A percentile compares a stretch with the other conserved stretches of the same genome.
Conservation (phyloP, 75 land plant species). For the Pinus taeda region DNA sequence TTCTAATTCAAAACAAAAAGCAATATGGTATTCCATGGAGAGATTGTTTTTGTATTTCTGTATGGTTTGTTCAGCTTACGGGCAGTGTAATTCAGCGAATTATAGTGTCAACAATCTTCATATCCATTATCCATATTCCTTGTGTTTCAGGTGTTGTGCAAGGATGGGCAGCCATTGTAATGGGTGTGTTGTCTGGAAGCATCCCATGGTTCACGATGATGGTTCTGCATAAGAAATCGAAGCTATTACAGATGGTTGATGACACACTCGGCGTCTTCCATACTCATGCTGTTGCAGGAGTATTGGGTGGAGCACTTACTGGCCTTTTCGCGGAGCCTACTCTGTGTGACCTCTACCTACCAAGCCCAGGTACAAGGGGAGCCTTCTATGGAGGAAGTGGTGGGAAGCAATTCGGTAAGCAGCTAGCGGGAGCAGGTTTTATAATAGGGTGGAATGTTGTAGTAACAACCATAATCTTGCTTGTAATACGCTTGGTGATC, state of each 20-base stretch:
- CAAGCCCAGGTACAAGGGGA: slow-evolving; percentile 26
- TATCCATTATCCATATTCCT: neutral
- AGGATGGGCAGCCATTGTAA: slow-evolving; percentile 77
- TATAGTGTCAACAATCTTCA: too few relatives aligned
- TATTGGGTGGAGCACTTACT: slow-evolving; percentile 51
- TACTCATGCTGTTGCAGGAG: slow-evolving; percentile 71
- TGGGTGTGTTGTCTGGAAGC: slow-evolving; percentile 69
- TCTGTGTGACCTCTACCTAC: slow-evolving; percentile 36
- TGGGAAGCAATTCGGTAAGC: slow-evolving; percentile 47
- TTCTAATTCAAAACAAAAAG: too few relatives aligned
- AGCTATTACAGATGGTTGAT: slow-evolving; percentile 62
- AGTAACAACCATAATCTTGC: slow-evolving; percentile 50
- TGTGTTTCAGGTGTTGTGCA: slow-evolving; percentile 61
- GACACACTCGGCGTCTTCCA: slow-evolving; percentile 77
- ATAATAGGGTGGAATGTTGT: slow-evolving; percentile 74
- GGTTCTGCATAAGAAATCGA: slow-evolving; percentile 63
- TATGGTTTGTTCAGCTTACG: too few relatives aligned
- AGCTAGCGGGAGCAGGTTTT: slow-evolving; percentile 59
- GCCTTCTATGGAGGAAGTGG: slow-evolving; percentile 18
- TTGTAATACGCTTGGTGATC: slow-evolving; percentile 46
- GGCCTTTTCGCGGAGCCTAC: slow-evolving; percentile 55
- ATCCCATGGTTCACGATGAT: slow-evolving; percentile 90
- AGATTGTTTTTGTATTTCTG: too few relatives aligned
- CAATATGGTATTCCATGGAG: too few relatives aligned
- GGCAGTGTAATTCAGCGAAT: too few relatives aligned